Evolutionary conservation across 176 grass and related monocot genomes (phyloP).

Genomic region (Pontederia paniculata): DNA sequence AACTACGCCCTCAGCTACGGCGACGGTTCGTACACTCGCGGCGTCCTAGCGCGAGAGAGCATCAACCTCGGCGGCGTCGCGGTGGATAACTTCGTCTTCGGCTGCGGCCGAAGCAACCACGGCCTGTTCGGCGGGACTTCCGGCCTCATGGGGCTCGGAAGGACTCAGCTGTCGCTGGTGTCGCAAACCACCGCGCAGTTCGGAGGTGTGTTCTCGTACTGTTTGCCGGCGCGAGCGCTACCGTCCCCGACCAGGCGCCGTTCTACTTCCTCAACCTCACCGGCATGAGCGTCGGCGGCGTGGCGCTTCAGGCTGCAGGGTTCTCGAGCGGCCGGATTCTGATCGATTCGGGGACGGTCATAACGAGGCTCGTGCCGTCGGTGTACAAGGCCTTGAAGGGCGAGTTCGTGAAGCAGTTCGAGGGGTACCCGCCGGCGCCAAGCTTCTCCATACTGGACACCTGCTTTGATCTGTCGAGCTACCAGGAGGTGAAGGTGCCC

Average conservation of each 20-base stretch:
- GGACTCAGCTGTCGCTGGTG: slow-evolving; percentile 61
- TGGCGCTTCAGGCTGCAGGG: slow-evolving; percentile 18
- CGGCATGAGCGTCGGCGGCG: slow-evolving; percentile 43
- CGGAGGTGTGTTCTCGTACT: slow-evolving; percentile 80
- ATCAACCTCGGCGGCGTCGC: slow-evolving; percentile 2
- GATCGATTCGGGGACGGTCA: slow-evolving; percentile 77
- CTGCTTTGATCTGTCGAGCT: slow-evolving; percentile 39
- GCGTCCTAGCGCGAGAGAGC: too few relatives aligned
- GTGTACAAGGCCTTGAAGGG: slow-evolving; percentile 58
- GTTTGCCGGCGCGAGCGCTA: slow-evolving; percentile 39
- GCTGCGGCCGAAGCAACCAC: slow-evolving; percentile 84
- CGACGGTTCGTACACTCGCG: too few relatives aligned
- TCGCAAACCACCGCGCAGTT: slow-evolving; percentile 57
- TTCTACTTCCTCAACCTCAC: slow-evolving; percentile 76
- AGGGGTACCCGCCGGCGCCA: slow-evolving; percentile 14
- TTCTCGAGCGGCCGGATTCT: slow-evolving; percentile 46
- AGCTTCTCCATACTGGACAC: slow-evolving; percentile 67
- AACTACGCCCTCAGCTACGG: too few relatives aligned
- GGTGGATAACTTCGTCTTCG: slow-evolving; percentile 62
- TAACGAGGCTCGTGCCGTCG: slow-evolving; percentile 49
- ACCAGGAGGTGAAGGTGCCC: slow-evolving; percentile 28
- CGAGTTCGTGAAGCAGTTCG: slow-evolving; percentile 37
- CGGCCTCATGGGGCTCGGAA: slow-evolving; percentile 73
- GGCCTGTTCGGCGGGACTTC: slow-evolving; percentile 68
- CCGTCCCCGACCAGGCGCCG: slow-evolving; percentile 53